Conservation (phyloP, 2,329 filamentous ascomycete species). For the Ascochyta pisi region DNA sequence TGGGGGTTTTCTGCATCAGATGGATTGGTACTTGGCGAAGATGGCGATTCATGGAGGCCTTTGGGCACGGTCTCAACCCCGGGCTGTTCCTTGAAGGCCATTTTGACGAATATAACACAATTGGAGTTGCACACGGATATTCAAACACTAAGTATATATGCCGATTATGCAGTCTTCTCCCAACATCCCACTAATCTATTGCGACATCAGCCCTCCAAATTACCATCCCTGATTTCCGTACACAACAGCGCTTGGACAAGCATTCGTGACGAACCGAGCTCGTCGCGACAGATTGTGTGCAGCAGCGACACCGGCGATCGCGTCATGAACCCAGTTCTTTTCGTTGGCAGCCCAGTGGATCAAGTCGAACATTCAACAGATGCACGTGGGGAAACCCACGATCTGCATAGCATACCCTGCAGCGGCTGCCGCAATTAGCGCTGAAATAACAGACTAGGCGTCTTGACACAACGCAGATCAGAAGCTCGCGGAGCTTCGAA, state of each 20-base stretch:
- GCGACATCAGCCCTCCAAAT: slow-evolving; percentile 9
- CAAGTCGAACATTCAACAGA: not conserved
- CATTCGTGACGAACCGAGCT: not conserved
- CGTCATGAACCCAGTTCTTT: slow-evolving; percentile 5
- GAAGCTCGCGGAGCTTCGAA: not conserved
- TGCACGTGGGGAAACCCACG: not conserved
- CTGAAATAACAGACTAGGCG: too few species aligned
- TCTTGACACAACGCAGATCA: too few species aligned
- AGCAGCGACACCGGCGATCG: slow-evolving; percentile 7
- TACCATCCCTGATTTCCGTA: not conserved
- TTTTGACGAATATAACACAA: not conserved
- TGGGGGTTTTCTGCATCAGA: not conserved
- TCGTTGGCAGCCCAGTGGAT: not conserved
- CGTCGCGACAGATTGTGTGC: not conserved
- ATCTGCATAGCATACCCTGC: not conserved
- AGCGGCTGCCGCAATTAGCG: too few species aligned
- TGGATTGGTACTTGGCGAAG: slow-evolving; percentile 14
- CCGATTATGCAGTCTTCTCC: not conserved
- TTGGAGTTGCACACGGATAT: not conserved
- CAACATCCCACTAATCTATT: not conserved
- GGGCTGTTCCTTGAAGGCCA: slow-evolving; percentile 14
- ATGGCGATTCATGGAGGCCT: slow-evolving; percentile 4
- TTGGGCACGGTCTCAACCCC: slow-evolving; percentile 6
- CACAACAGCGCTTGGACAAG: not conserved
- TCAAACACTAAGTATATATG: not conserved